Base-by-base conservation (phyloP, 352 stramenopile genomes). In the Phytophthora gonapodyides region DNA sequence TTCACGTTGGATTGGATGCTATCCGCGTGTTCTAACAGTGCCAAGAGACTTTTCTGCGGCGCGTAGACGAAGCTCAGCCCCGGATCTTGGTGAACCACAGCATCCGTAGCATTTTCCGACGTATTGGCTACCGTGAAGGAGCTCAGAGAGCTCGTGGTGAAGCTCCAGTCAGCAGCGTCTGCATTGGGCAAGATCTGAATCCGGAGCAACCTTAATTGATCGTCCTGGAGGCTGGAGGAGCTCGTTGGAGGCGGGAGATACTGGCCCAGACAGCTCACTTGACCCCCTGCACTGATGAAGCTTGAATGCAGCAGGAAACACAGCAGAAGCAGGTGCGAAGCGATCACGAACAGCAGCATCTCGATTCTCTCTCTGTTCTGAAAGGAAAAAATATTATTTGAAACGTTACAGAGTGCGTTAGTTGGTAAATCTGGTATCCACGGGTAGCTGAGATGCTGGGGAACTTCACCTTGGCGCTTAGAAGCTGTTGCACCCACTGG, bases 61-160 rank as follows among this genome's bases (percentile, higher is more conserved):
- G 82, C 85, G 56, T 82, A 96, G 5, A 96, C 65, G 58, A 78
- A 93, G 19, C 81, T 79, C 30, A 70, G 59, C 10, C 60, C 40
- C n/a, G 48, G 46, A 55, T 70, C 51, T 8, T 10, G 58, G 16
- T 64, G 57, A 0, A 30, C 17, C 19, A 48, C 35, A 36, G 17
- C 41, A 8, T 10, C 37, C 1, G 46, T 45, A 31, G 2, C 33
- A 54, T 42, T 57, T 5, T 11, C 30, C 13, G 17, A 52, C 8
- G 1, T n/a, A 15, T 51, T 46, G 17, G 19, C 1, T 9, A 37
- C 16, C 1, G 45, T 37, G 36, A 55, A 46, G 5, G 50, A 61
- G 34, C 38, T 53, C 17, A 64, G 27, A 19, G 27, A 50, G n/a
- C 51, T 34, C 17, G 64, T 57, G n/a, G 34, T 35, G 35, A 71